Base-by-base conservation (phyloP, 2,329 filamentous ascomycete genomes). In the Rosellinia necatrix region DNA sequence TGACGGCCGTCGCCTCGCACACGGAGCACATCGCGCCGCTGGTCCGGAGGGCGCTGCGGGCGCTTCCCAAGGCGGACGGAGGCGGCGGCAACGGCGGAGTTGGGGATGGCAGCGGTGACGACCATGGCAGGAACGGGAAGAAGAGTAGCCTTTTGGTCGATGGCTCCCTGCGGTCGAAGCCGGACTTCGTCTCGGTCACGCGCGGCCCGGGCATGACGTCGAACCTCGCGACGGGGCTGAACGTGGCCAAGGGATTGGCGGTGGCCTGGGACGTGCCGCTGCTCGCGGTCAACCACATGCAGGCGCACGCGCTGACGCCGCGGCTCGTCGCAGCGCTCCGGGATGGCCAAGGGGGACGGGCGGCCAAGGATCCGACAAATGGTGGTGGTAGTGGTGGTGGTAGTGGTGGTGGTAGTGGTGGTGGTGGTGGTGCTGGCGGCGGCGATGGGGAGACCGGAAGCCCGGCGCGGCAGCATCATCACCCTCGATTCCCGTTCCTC, bases 261-360 rank as follows among this genome's bases (percentile, higher is more conserved):
- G 79, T 90, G 17, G 92, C 91, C 32, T 96, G 90, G 90, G 81
- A 86, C 61, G 81, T 92, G 32, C 92, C 93, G 3, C 76, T 97
- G 27, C 72, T 97, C 1, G 94, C 86, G 0, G 90, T 97, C 1
- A 90, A 99, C 72, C 94, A 99, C 73, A 97, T 99, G 94, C 92
- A 97, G 71, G 94, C 92, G 9, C 94, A 99, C 73, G 89, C 94
- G 15, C 76, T 99, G 60, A 97, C 94, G 15, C 90, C 93, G 13
- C 82, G 91, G 8, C 81, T 99, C 37, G 86, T 88, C 3, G 75
- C 78, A 27, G 89, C 89, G 4, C 73, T 93, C 57, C 69, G 77
- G 49, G 62, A 58, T 17, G 61, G n/a, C n/a, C n/a, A 59, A 44
- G 35, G 34, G 17, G 17, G 3, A 22, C 49, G 15, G 13, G 4